Evolutionary conservation across 2,329 filamentous ascomycete genomes (phyloP).

Genomic region (Lecanicillium sp.): DNA sequence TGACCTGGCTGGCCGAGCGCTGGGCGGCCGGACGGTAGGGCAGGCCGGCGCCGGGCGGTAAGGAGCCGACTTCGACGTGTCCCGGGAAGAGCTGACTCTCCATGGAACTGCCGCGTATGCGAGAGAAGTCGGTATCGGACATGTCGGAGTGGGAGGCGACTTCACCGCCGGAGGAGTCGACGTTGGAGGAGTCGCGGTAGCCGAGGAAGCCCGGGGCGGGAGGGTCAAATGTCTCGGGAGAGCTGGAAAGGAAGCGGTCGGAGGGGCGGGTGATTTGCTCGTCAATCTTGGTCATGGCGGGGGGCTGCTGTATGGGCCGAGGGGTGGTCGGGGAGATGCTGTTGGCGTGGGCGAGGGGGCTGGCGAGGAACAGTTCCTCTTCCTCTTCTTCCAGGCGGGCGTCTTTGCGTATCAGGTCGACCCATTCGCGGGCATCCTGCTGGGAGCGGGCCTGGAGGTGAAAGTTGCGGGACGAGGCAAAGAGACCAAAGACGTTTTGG

Average conservation of each 20-base stretch:
- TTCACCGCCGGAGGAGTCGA: constrained; percentile 59
- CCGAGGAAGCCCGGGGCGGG: constrained; percentile 29
- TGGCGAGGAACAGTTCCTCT: constrained; percentile 71
- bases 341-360: constrained; percentile 51
- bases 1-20: constrained; percentile 58
- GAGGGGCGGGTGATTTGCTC: constrained; percentile 23
- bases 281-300: constrained; percentile 16
- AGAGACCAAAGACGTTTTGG: constrained; percentile 84
- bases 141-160: constrained; percentile 81
- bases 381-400: constrained; percentile 85
- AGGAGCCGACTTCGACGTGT: constrained; percentile 14
- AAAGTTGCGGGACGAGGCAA: constrained; percentile 85
- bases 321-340: constrained; percentile 35
- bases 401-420: constrained; percentile 70
- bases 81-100: constrained; percentile 39
- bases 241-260: constrained; percentile 50
- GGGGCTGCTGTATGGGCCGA: constrained; percentile 15
- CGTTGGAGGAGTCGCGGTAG: constrained; percentile 51
- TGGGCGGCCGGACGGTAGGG: constrained; percentile 21
- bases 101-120: constrained; percentile 44
- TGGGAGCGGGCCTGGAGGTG: constrained; percentile 74
- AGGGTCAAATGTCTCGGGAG: constrained; percentile 48
- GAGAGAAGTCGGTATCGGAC: constrained; percentile 60
- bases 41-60: constrained; percentile 2
- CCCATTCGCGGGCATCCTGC: constrained; percentile 79